phyloP scores from a whole-genome alignment of 2,329 filamentous ascomycete genomes.

The Tothia fuscella region DNA sequence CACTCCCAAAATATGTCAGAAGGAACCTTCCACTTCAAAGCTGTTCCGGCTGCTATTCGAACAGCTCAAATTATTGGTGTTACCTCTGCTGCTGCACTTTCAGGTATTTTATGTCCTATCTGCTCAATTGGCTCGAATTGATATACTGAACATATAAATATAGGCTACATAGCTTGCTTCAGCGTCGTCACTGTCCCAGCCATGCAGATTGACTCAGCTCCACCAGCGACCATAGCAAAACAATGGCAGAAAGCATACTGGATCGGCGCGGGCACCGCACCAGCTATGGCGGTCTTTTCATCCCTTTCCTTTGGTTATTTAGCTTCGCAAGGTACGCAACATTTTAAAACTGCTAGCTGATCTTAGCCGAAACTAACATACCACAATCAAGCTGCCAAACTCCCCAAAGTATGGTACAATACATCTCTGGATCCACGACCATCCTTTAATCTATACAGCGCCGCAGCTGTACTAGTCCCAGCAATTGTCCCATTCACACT shows the following conservation, averaged over 20 bases:
- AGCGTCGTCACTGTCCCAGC: neutral
- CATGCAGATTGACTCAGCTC: neutral
- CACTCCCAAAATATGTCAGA: no score
- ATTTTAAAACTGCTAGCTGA: neutral
- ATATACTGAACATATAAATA: neutral
- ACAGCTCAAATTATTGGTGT: conserved; percentile 4
- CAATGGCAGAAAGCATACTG: neutral
- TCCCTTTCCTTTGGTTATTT: conserved; percentile 6
- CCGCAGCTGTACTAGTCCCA: conserved; percentile 8
- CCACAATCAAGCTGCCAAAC: neutral
- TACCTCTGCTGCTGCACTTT: conserved; percentile 6
- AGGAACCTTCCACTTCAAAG: no score
- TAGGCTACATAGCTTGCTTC: neutral
- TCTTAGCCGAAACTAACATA: neutral
- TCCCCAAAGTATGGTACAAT: neutral
- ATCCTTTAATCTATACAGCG: conserved; percentile 7
- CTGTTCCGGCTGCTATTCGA: neutral
- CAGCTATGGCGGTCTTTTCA: conserved; percentile 1
- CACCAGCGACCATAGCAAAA: neutral
- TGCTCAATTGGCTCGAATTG: neutral
- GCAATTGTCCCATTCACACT: conserved; percentile 11
- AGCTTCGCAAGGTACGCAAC: neutral
- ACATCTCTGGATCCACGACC: neutral
- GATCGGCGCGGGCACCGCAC: conserved; percentile 1
- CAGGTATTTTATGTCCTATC: neutral